A percentile compares a stretch with the other conserved stretches of the same genome.
Evolutionary conservation across 75 land plant species (phyloP).

Genomic region (Picea glauca): DNA sequence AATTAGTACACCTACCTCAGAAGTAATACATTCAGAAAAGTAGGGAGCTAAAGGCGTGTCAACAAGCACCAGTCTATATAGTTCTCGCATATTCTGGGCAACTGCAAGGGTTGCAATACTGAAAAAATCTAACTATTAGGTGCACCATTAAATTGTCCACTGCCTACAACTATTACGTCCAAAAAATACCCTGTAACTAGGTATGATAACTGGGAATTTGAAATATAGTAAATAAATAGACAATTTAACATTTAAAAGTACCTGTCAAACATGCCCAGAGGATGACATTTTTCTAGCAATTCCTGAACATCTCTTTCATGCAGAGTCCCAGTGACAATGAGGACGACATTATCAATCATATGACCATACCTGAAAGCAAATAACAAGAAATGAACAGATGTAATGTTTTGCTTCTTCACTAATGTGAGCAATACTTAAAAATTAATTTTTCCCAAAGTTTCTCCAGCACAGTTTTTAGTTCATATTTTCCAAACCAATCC

Average conservation of each 20-base stretch:
- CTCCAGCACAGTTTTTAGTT: background rate
- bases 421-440: background rate
- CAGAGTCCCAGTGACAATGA: conserved; percentile 97
- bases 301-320: conserved; percentile 99
- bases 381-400: conserved; percentile 6
- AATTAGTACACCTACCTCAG: conserved; percentile 61
- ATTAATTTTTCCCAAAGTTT: background rate
- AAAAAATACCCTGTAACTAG: background rate
- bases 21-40: conserved; percentile 97
- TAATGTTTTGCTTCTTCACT: background rate
- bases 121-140: conserved; percentile 13
- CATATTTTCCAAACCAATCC: background rate
- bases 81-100: conserved; percentile 98
- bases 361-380: conserved; percentile 80
- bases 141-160: background rate
- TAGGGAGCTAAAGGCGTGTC: conserved; percentile 99
- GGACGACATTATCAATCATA: conserved; percentile 99
- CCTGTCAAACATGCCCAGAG: conserved; percentile 99
- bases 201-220: background rate
- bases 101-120: conserved; percentile 98
- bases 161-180: background rate
- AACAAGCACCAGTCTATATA: conserved; percentile 94
- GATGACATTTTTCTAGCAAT: conserved; percentile 96
- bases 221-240: background rate
- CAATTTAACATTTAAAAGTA: conserved; percentile 17